Evolutionary conservation across 805 yeast species (phyloP), one percentile per base, ranked within the genome.

Genomic region (Wickerhamomyces pijperi): DNA sequence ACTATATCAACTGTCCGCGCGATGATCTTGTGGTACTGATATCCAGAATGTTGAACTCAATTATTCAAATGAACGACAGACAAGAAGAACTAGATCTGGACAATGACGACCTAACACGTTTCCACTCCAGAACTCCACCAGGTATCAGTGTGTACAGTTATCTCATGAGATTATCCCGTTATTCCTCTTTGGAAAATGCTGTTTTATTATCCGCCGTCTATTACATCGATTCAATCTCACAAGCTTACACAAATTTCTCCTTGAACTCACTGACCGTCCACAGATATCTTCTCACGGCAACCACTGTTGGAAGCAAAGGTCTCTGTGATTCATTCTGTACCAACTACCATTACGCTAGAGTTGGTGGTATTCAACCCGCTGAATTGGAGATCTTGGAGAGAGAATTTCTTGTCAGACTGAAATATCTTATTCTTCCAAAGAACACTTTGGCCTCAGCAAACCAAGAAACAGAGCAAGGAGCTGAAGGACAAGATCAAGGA

Each of bases 91-190:
- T 4, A 4, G 29, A 25, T 5, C n/a, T 25, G 29, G 29, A 13
- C 12, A 25, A 25, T 12, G 29, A 25, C 11, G 59, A 64, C 34
- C 67, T 92, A 38, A 90, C 98, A 1, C 65, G 97, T 46, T 90
- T 90, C 58, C 98, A 90, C 58, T 87, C 97, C 4, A 70, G 97
- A 45, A 78, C 90, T 0, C 95, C 97, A 3, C 97, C 98, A 0
- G 73, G 72, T 15, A 90, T 90, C 34, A 80, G 95, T 5, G 75
- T 87, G 14, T 73, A 72, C 46, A 83, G 82, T 39, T 90, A 90
- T 51, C 59, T 88, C 34, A 60, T 78, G 35, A 70, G 97, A 49
- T 64, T 90, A 36, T 72, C 90, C 7, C 81, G 83, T 49, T 90
- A 83, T 59, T 87, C 95, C 42, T 77, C 85, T 35, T 65, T 92